phyloP scores from a whole-genome alignment of 2,329 filamentous ascomycete genomes.

The Magnaporthiopsis incrustans region DNA sequence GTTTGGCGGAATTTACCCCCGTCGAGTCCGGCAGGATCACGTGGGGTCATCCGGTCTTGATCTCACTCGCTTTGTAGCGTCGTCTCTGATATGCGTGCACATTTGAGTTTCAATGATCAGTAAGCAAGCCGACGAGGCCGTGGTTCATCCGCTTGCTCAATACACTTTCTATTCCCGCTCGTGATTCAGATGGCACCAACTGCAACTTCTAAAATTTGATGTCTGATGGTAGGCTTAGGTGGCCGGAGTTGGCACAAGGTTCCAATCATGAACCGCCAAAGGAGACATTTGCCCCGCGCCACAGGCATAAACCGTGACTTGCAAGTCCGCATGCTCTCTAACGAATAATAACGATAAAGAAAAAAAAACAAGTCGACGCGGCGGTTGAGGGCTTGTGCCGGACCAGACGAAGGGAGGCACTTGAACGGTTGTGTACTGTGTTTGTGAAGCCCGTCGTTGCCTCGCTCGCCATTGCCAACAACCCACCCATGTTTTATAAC shows the following conservation, averaged over 20 bases:
- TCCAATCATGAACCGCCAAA: background rate
- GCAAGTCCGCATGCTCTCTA: background rate
- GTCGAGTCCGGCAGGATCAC: background rate
- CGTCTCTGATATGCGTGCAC: background rate
- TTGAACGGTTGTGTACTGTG: background rate
- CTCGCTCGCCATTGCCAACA: background rate
- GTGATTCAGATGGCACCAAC: background rate
- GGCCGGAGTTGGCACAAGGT: background rate
- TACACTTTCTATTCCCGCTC: background rate
- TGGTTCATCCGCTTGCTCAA: background rate
- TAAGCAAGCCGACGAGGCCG: too few relatives aligned
- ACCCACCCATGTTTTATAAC: conserved; percentile 6
- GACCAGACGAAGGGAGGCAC: background rate
- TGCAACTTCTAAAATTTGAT: background rate
- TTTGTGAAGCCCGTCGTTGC: background rate
- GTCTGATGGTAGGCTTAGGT: too few relatives aligned
- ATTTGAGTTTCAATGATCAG: too few relatives aligned
- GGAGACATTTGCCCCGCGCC: background rate
- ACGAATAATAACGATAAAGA: background rate
- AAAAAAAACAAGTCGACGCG: background rate
- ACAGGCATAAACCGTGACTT: background rate
- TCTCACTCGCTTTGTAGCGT: too few relatives aligned
- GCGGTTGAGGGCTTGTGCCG: background rate
- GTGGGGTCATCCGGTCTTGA: background rate
- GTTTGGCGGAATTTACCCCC: background rate